phyloP scores from a whole-genome alignment of 108 stramenopile genomes.

The Skeletonema menzelii region DNA sequence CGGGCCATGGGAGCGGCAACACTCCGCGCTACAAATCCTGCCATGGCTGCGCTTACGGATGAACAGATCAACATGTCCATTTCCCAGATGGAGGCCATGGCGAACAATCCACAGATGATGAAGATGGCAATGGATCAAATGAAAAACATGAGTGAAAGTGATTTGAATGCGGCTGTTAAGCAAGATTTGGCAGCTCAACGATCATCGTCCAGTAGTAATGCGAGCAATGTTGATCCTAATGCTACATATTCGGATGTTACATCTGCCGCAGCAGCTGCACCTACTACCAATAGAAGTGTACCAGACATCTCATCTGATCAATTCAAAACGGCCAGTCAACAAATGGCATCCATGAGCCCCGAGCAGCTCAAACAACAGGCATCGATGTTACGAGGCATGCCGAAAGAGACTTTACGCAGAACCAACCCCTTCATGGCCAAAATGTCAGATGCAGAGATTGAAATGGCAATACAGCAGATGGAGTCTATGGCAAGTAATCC shows the following conservation, averaged over 20 bases:
- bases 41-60: conserved; percentile 65
- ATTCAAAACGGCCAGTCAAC: conserved; percentile 16
- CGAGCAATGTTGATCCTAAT: neutral
- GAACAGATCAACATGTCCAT: conserved; percentile 58
- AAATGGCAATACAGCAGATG: conserved; percentile 60
- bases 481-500: conserved; percentile 77
- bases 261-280: neutral
- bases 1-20: conserved; percentile 57
- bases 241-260: neutral
- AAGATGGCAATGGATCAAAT: conserved; percentile 44
- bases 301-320: conserved; percentile 49
- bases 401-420: conserved; percentile 52
- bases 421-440: conserved; percentile 70
- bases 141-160: conserved; percentile 22
- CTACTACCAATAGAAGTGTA: neutral
- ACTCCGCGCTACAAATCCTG: conserved; percentile 68
- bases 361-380: conserved; percentile 70
- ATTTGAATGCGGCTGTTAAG: neutral
- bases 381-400: conserved; percentile 55
- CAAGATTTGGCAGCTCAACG: neutral
- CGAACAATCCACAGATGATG: conserved; percentile 62
- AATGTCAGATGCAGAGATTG: conserved; percentile 66
- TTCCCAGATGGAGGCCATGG: conserved; percentile 73
- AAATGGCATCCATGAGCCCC: conserved; percentile 65
- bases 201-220: neutral